Percentiles rank a stretch among this genome's conserved stretches.
Evolutionary conservation across 2,329 filamentous ascomycete genomes (phyloP).

Genomic region (Aureobasidium vineae): DNA sequence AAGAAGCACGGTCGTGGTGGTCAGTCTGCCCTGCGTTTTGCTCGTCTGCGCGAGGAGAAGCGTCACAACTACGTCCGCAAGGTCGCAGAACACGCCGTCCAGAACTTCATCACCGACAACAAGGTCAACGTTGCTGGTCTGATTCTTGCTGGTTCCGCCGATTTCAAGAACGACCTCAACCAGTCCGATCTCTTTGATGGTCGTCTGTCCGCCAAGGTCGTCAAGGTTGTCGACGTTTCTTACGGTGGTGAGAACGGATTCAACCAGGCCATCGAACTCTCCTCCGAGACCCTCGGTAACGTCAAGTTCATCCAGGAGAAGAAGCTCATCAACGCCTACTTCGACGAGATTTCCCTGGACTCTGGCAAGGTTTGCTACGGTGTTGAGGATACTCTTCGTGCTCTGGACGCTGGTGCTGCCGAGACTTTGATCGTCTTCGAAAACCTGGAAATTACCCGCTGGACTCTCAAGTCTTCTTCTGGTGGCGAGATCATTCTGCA

Average conservation of each 20-base stretch:
- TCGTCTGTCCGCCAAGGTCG: conserved; percentile 89
- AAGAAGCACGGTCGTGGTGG: conserved; percentile 99
- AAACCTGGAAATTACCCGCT: conserved; percentile 93
- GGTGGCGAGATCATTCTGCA: conserved; percentile 74
- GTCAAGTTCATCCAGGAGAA: conserved; percentile 99
- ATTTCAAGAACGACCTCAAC: conserved; percentile 99
- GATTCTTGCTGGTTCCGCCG: conserved; percentile 92
- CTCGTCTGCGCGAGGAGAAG: conserved; percentile 98
- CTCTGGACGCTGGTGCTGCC: conserved; percentile 89
- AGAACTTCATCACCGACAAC: conserved; percentile 98
- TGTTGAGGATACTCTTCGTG: conserved; percentile 96
- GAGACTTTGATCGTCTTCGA: conserved; percentile 96
- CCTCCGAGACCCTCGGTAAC: conserved; percentile 92
- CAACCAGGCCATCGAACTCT: conserved; percentile 97
- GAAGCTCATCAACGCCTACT: conserved; percentile 98
- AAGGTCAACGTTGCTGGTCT: conserved; percentile 97
- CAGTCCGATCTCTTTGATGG: conserved; percentile 96
- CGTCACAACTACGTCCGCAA: conserved; percentile 99
- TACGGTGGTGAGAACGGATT: conserved; percentile 99
- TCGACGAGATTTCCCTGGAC: conserved; percentile 98
- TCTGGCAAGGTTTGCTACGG: conserved; percentile 97
- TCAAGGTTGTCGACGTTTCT: conserved; percentile 98
- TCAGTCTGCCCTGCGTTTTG: conserved; percentile 98
- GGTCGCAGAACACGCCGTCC: conserved; percentile 94
- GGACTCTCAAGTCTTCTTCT: conserved; percentile 76